Base-by-base conservation (phyloP, 495 filamentous ascomycete genomes). In the Aspergillus cristatus region DNA sequence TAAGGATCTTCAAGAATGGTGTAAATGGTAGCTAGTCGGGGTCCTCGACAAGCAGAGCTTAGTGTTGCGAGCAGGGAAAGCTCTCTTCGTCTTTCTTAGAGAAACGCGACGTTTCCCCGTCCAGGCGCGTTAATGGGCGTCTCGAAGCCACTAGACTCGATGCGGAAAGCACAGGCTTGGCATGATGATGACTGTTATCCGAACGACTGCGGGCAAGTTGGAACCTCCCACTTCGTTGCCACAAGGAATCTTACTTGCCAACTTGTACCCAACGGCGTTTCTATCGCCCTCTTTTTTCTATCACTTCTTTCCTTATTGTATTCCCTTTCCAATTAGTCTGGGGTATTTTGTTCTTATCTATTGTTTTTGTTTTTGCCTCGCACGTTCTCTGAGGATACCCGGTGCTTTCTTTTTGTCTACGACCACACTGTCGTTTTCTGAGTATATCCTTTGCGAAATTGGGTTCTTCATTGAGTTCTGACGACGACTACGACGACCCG, bases 81-180 rank as follows among this genome's bases (percentile, higher is more conserved):
- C 32, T 34, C 15, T 20, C 32, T 28, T 42, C 35, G 18, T 39
- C 33, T 38, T 20, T 31, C 14, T 18, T 24, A 28, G 34, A 47
- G 40, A 46, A 51, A 53, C 51, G 52, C 54, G 48, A 60, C 51
- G 20, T 24, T 43, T 40, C 37, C 32, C 37, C 34, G 32, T 40
- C 40, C 45, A 42, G 8, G 41, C 62, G 62, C 62, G 62, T 65
- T 63, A 65, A 65, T 65, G 53, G 47, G 50, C 50, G 41, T 24
- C 32, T 40, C 30, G 18, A 12, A 11, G 28, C 18, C 32, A 12
- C 62, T 66, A 63, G 36, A 6, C n/a, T 55, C 56, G 1, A 18
- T 39, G 25, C 31, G 0, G 53, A 47, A 12, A 25, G 18, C 10
- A 28, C 28, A 11, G 40, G 8, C 58, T 60, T 54, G 54, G 57